Conservation (phyloP, 2,329 filamentous ascomycete genomes). For the Capronia coronata region DNA sequence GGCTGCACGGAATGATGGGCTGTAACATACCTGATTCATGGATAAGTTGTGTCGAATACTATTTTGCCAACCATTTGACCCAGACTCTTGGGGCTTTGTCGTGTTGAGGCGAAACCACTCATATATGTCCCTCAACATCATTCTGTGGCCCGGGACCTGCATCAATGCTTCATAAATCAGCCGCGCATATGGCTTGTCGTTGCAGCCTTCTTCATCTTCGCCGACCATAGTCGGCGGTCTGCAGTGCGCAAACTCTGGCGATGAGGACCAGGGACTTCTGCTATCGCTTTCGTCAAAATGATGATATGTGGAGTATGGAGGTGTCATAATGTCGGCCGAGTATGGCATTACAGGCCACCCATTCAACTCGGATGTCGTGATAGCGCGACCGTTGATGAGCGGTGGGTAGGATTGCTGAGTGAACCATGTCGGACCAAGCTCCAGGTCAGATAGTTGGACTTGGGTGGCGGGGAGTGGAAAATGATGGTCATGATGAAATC, state of each 20-base stretch:
- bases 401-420: slow-evolving; percentile 4
- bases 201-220: slow-evolving; percentile 31
- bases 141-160: slow-evolving; percentile 57
- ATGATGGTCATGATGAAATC: not conserved
- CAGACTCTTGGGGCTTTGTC: slow-evolving; percentile 58
- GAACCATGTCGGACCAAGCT: slow-evolving; percentile 10
- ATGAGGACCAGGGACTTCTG: slow-evolving; percentile 16
- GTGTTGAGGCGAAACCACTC: slow-evolving; percentile 82
- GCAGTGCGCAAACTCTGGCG: slow-evolving; percentile 12
- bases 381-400: not conserved
- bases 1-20: too few relatives aligned
- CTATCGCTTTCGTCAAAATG: slow-evolving; percentile 11
- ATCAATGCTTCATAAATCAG: slow-evolving; percentile 72
- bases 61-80: slow-evolving; percentile 79
- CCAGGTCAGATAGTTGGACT: slow-evolving; percentile 16
- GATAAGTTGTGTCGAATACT: slow-evolving; percentile 92
- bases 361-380: not conserved
- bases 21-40: slow-evolving; percentile 83
- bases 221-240: slow-evolving; percentile 14
- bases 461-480: slow-evolving; percentile 2
- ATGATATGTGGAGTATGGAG: slow-evolving; percentile 9
- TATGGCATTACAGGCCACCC: slow-evolving; percentile 4
- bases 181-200: slow-evolving; percentile 68
- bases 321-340: not conserved
- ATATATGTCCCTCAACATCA: slow-evolving; percentile 83